Base-by-base conservation (phyloP, 225 moss, liverwort and hornwort species). In the Thuidium tamariscinum region DNA sequence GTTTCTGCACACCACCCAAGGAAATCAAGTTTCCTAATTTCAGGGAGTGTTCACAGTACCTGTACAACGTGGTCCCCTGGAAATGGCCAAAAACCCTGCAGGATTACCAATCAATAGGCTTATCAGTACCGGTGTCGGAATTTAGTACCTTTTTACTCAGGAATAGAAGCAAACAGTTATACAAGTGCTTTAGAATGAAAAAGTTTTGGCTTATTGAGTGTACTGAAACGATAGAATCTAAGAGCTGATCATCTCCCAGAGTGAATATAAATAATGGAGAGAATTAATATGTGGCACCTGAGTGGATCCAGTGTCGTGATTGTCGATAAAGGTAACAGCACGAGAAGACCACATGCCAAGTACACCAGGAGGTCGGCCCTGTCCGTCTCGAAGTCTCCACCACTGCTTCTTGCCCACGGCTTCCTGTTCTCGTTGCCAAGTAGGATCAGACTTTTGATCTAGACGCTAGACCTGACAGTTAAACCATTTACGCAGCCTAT, bases 251-350 rank as follows among this genome's bases (percentile, higher is more conserved):
- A 85, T 51, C 54, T 44, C 67, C 37, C 46, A 61, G 37, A 84
- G 85, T 78, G 65, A n/a, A 69, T 8, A 54, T 16, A 26, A 39
- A 81, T 52, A 56, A 51, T 52, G 30, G 20, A 65, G 52, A 67
- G 60, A 70, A 75, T 30, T 8, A 78, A 54, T 14, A 27, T 56
- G n/a, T 77, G 23, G 51, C 57, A 98, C 98, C 98, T 98, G 98
- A 52, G 95, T 95, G 72, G 98, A 99, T 46, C 98, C 98, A 55
- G 98, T 99, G 90, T 97, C 98, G 86, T 99, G 98, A 86, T 99
- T 99, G 85, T 99, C 98, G 48, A 99, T 79, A 67, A 99, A 99
- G 23, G 97, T 95, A 19, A 99, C 94, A 54, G 97, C 94, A 82
- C 98, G 95, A 67, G 97, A 97, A 34, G 92, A 83, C 98, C 98